Conservation (phyloP, 257 asterid species). For the Buddleja alternifolia region DNA sequence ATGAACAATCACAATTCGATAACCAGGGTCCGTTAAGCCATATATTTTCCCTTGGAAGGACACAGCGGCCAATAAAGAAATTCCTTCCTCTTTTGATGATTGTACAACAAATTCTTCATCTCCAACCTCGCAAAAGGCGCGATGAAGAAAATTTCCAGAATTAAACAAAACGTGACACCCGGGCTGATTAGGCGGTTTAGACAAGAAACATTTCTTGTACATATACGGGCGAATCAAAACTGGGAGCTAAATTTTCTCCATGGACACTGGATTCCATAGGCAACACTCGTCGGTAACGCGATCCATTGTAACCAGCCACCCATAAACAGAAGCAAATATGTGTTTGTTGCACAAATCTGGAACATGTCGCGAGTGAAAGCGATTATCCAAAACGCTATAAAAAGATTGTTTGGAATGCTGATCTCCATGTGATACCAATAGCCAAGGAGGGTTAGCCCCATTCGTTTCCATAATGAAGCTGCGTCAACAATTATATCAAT, state of each 20-base stretch:
- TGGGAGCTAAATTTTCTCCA: neutral
- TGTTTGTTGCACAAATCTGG: neutral
- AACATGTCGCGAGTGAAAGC: neutral
- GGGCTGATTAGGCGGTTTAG: conserved; percentile 15
- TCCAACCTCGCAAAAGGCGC: neutral
- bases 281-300: neutral
- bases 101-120: neutral
- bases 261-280: neutral
- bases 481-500: too few relatives aligned
- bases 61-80: neutral
- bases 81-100: neutral
- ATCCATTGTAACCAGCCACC: conserved; percentile 4
- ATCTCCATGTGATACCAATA: neutral
- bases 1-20: neutral
- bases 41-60: conserved; percentile 9
- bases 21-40: neutral
- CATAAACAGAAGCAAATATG: neutral
- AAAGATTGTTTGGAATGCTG: neutral
- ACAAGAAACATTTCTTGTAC: neutral
- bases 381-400: neutral
- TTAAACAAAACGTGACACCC: neutral
- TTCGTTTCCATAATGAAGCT: neutral
- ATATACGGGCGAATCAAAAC: neutral
- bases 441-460: neutral
- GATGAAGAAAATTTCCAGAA: too few relatives aligned